phyloP scores from a whole-genome alignment of 2,329 filamentous ascomycete genomes.

The Lasiodiplodia sp. region DNA sequence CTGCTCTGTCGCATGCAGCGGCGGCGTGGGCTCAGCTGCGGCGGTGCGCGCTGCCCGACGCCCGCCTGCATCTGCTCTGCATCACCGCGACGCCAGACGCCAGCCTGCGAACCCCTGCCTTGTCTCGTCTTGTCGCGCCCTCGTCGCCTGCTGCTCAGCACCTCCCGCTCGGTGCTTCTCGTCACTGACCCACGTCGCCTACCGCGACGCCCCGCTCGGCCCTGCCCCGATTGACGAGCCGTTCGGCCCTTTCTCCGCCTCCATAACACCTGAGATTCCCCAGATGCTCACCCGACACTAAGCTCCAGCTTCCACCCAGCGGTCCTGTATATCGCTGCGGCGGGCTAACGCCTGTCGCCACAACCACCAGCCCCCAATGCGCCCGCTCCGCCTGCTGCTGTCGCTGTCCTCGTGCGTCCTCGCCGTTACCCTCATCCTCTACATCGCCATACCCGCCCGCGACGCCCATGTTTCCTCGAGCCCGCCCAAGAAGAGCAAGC shows the following conservation, averaged over 20 bases:
- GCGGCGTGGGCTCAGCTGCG: not conserved
- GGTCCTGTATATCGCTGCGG: slow-evolving; percentile 20
- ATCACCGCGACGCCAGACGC: slow-evolving; percentile 13
- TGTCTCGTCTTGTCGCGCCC: not conserved
- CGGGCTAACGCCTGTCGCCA: slow-evolving; percentile 25
- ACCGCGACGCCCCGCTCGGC: slow-evolving; percentile 9
- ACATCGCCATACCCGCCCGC: slow-evolving; percentile 41
- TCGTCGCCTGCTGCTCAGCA: not conserved
- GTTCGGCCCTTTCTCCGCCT: slow-evolving; percentile 17
- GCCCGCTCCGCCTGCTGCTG: slow-evolving; percentile 51
- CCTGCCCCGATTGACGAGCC: slow-evolving; percentile 11
- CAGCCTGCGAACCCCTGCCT: slow-evolving; percentile 14
- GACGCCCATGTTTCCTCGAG: slow-evolving; percentile 27
- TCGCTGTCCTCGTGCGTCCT: slow-evolving; percentile 53
- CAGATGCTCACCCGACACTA: slow-evolving; percentile 27
- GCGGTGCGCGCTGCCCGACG: not conserved
- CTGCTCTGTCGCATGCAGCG: not conserved
- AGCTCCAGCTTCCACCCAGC: slow-evolving; percentile 4
- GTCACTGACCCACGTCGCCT: slow-evolving; percentile 1
- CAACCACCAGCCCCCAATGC: slow-evolving; percentile 38
- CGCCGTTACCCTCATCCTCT: slow-evolving; percentile 54
- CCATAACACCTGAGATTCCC: slow-evolving; percentile 22
- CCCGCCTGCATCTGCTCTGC: slow-evolving; percentile 4
- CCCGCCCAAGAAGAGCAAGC: slow-evolving; percentile 40
- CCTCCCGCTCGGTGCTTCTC: slow-evolving; percentile 9